Conservation (phyloP, 768 basidiomycete genomes). For the Galerina marginata region DNA sequence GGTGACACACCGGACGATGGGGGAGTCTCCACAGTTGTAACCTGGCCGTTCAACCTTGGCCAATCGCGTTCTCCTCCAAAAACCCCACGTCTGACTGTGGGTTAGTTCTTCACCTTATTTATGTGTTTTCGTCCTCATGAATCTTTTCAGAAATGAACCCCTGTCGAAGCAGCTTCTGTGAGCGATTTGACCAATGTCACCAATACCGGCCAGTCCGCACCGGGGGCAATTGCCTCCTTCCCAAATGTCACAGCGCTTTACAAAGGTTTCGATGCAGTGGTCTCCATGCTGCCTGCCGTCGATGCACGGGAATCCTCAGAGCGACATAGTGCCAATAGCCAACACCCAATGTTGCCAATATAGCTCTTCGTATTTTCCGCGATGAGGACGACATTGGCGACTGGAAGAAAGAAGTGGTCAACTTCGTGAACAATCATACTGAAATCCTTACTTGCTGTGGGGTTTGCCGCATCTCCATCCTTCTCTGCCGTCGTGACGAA, state of each 20-base stretch:
- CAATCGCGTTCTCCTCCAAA: too few relatives aligned
- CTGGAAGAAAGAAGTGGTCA: constrained; percentile 75
- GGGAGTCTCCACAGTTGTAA: too few relatives aligned
- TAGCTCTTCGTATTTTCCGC: constrained; percentile 76
- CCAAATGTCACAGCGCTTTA: constrained; percentile 70
- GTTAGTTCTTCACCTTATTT: constrained; percentile 68
- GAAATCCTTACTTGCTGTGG: constrained; percentile 65
- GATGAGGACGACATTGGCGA: constrained; percentile 78
- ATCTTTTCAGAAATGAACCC: constrained; percentile 49
- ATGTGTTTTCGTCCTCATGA: constrained; percentile 2
- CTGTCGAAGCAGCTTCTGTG: constrained; percentile 85
- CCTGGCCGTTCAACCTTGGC: too few relatives aligned
- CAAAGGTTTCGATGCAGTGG: constrained; percentile 77
- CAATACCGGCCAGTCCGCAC: constrained; percentile 85
- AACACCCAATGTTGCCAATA: too few relatives aligned
- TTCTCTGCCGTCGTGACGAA: constrained; percentile 89
- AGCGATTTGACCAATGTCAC: constrained; percentile 96
- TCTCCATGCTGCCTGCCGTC: constrained; percentile 74
- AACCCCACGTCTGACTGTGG: too few relatives aligned
- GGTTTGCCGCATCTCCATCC: constrained; percentile 88
- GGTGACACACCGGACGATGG: too few relatives aligned
- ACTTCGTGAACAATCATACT: constrained; percentile 55
- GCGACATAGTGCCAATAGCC: too few relatives aligned
- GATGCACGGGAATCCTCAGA: constrained; percentile 66
- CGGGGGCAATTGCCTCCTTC: constrained; percentile 94